Evolutionary conservation across 345 rosid species (phyloP).

Genomic region (Melastoma malabathricum): DNA sequence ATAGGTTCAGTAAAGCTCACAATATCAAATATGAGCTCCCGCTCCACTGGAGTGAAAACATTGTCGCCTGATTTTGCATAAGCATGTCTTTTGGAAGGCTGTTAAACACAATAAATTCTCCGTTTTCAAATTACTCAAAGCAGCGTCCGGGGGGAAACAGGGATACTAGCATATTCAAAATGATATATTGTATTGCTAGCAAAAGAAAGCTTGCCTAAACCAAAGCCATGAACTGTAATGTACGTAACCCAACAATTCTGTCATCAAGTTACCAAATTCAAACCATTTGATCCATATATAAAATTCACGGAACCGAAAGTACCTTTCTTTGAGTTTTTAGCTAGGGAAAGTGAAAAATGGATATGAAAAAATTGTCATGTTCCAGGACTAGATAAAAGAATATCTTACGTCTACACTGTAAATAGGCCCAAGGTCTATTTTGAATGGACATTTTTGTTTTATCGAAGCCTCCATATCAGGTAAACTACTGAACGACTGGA

Average conservation of each 20-base stretch:
- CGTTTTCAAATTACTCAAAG: neutral
- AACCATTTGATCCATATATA: too few relatives aligned
- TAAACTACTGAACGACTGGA: conserved; percentile 51
- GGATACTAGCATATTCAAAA: too few relatives aligned
- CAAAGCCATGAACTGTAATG: too few relatives aligned
- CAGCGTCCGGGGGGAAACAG: too few relatives aligned
- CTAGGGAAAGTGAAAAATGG: neutral
- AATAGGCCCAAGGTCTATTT: conserved; percentile 86
- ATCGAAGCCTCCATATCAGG: conserved; percentile 49
- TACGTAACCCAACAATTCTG: too few relatives aligned
- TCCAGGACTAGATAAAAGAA: too few relatives aligned
- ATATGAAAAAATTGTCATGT: neutral
- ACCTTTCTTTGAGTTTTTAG: conserved; percentile 1
- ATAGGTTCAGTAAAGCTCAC: conserved; percentile 27
- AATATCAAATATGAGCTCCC: conserved; percentile 79
- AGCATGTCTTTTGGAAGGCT: conserved; percentile 80
- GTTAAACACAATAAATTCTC: conserved; percentile 6
- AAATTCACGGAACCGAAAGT: too few relatives aligned
- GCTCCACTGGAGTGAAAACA: conserved; percentile 77
- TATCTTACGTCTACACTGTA: conserved; percentile 67
- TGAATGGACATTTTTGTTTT: conserved; percentile 53
- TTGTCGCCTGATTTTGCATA: conserved; percentile 61
- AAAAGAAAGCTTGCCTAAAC: too few relatives aligned
- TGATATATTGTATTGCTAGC: too few relatives aligned
- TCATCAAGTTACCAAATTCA: too few relatives aligned